A percentile compares a stretch with the other conserved stretches of the same genome.
Conservation (phyloP, 352 stramenopile species). For the Thalassiosira allenii region DNA sequence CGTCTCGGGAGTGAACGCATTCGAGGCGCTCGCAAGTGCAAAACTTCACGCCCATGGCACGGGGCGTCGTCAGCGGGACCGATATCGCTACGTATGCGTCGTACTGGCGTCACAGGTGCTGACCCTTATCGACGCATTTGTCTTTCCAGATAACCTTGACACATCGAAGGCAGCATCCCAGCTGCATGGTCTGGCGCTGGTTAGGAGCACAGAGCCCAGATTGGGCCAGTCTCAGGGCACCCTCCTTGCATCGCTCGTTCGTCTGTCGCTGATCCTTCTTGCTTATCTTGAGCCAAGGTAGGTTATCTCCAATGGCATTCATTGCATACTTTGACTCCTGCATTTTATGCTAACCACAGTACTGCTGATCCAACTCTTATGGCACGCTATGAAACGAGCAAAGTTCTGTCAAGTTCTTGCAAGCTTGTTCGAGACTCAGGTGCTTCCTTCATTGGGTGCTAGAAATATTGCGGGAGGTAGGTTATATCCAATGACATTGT, state of each 20-base stretch:
- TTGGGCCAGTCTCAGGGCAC: slow-evolving; percentile 81
- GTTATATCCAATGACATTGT: no score
- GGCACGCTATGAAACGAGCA: no score
- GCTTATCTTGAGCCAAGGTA: slow-evolving; percentile 80
- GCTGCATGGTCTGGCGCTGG: slow-evolving; percentile 80
- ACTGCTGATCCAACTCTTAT: no score
- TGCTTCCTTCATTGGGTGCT: slow-evolving; percentile 84
- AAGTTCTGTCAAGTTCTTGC: slow-evolving; percentile 80
- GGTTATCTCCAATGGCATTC: no score
- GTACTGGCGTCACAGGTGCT: slow-evolving; percentile 78
- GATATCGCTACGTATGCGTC: slow-evolving; percentile 70
- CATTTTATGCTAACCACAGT: no score
- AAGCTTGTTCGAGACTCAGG: slow-evolving; percentile 77
- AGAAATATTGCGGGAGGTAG: slow-evolving; percentile 78
- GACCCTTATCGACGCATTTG: slow-evolving; percentile 84
- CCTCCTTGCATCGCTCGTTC: slow-evolving; percentile 76
- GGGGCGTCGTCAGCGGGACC: slow-evolving; percentile 34
- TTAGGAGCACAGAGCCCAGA: slow-evolving; percentile 77
- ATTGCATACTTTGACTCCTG: no score
- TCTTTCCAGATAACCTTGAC: slow-evolving; percentile 85
- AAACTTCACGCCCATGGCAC: slow-evolving; percentile 38
- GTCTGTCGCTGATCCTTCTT: slow-evolving; percentile 81
- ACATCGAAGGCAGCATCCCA: slow-evolving; percentile 63
- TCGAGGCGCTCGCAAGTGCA: slow-evolving; percentile 57
- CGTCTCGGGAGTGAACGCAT: slow-evolving; percentile 65